A percentile compares a stretch with the other conserved stretches of the same genome.
Evolutionary conservation across 306 rosid species (phyloP).

Genomic region (Quercus robur): DNA sequence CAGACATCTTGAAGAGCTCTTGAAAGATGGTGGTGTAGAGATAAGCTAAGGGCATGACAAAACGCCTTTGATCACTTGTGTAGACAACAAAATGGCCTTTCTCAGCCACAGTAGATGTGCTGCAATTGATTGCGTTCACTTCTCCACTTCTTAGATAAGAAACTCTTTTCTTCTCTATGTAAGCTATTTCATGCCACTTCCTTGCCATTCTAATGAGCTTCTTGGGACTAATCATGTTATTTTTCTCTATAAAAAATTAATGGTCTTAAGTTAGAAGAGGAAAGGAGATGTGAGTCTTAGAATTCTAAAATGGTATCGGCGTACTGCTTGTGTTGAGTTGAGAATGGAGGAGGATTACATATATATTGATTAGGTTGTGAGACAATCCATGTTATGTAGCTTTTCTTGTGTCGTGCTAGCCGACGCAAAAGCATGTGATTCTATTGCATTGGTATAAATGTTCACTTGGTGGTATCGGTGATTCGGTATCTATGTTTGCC

Average conservation of each 20-base stretch:
- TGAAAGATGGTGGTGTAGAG: conserved; percentile 13
- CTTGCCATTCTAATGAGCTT: not conserved
- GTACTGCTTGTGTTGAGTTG: not conserved
- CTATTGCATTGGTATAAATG: too few relatives aligned
- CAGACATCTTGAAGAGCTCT: conserved; percentile 23
- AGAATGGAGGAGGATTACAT: not conserved
- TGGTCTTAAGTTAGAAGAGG: not conserved
- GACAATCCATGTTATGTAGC: not conserved
- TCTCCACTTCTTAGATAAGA: not conserved
- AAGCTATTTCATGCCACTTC: not conserved
- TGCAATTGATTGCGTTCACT: not conserved
- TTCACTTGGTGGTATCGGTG: too few relatives aligned
- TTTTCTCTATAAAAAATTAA: not conserved
- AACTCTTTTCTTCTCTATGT: not conserved
- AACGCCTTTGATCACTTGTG: conserved; percentile 18
- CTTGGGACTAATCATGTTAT: not conserved
- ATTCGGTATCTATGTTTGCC: too few relatives aligned
- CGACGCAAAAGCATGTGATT: not conserved
- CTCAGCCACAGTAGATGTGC: not conserved
- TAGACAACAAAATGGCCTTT: conserved; percentile 30
- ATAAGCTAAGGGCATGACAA: conserved; percentile 22
- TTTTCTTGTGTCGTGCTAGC: not conserved
- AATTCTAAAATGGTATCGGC: too few relatives aligned
- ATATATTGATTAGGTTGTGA: not conserved
- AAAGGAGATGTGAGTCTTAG: not conserved